phyloP scores from a whole-genome alignment of 2,329 filamentous ascomycete genomes.

The Colletotrichum sp. region DNA sequence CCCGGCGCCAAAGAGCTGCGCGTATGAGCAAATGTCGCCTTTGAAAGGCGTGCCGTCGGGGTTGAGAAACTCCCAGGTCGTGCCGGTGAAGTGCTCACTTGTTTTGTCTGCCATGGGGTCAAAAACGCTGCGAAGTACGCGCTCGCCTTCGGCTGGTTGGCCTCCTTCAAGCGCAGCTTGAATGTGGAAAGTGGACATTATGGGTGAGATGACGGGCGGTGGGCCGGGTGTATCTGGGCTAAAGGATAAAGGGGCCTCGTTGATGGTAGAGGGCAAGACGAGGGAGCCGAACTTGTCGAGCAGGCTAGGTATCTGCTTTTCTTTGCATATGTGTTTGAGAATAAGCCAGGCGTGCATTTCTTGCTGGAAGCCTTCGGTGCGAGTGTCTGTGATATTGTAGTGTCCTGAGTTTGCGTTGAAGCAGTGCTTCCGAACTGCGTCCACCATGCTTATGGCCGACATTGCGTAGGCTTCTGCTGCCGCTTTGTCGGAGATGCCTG shows the following conservation, averaged over 20 bases:
- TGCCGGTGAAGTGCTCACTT: not conserved
- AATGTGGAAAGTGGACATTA: not conserved
- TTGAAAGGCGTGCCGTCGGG: not conserved
- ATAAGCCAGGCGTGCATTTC: not conserved
- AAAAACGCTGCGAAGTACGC: not conserved
- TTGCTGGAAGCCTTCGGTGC: not conserved
- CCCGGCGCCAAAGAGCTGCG: not conserved
- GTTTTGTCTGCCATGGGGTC: not conserved
- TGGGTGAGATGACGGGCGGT: not conserved
- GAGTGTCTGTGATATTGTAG: not conserved
- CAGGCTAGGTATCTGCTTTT: not conserved
- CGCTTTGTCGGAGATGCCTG: not conserved
- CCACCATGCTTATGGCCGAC: not conserved
- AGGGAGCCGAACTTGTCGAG: not conserved
- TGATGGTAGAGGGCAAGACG: not conserved
- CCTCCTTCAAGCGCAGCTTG: not conserved
- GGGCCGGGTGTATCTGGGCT: not conserved
- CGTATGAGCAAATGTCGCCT: not conserved
- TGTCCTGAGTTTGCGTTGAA: not conserved
- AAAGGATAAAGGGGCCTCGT: not conserved
- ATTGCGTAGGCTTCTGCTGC: not conserved
- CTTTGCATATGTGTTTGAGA: not conserved
- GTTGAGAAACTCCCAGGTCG: not conserved
- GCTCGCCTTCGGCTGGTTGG: not conserved
- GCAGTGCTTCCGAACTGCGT: not conserved